Percentiles rank a stretch among this genome's conserved stretches.
These are phyloP conservation scores for Antarctomyces pellizariae DNA, from an alignment of 495 filamentous ascomycete genomes.

Conservation along the genomic window DNA sequence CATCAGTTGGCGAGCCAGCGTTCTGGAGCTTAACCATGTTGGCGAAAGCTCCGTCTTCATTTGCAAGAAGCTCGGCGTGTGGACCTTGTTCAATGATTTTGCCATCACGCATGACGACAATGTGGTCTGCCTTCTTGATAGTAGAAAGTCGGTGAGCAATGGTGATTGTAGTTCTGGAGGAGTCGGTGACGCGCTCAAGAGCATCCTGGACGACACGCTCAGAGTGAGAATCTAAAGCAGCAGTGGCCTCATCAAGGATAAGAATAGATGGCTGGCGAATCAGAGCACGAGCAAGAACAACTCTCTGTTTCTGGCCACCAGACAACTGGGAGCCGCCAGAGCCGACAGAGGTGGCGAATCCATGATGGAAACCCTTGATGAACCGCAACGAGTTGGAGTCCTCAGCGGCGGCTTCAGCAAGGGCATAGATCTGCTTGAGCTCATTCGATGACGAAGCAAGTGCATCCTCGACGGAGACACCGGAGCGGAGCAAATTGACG, in stretches of 20 bases:
- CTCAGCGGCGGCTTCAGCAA: no score
- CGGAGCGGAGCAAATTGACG: no score
- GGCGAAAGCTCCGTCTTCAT: slow-evolving; percentile 14
- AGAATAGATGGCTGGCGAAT: slow-evolving; percentile 46
- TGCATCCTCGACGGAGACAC: no score
- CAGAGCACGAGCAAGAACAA: slow-evolving; percentile 38
- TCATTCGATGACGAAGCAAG: no score
- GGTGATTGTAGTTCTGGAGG: slow-evolving; percentile 15
- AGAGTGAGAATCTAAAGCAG: slow-evolving; percentile 33
- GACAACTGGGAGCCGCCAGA: slow-evolving; percentile 32
- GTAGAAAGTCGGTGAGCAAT: slow-evolving; percentile 36
- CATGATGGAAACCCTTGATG: slow-evolving; percentile 21
- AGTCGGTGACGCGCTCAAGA: slow-evolving; percentile 29
- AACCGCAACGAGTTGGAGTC: no score
- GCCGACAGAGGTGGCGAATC: slow-evolving; percentile 26
- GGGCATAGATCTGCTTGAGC: no score
- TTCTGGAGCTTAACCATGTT: not conserved
- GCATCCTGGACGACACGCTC: slow-evolving; percentile 50
- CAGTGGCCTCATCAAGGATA: slow-evolving; percentile 57
- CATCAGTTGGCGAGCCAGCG: no score
- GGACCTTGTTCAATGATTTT: slow-evolving; percentile 37
- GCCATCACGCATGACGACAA: slow-evolving; percentile 49
- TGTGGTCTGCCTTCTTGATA: slow-evolving; percentile 31
- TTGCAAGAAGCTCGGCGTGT: slow-evolving; percentile 37
- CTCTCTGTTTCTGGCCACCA: slow-evolving; percentile 38